These are phyloP conservation scores for Polytrichum commune DNA, from an alignment of 225 moss, liverwort and hornwort species.

Conservation along the genomic window DNA sequence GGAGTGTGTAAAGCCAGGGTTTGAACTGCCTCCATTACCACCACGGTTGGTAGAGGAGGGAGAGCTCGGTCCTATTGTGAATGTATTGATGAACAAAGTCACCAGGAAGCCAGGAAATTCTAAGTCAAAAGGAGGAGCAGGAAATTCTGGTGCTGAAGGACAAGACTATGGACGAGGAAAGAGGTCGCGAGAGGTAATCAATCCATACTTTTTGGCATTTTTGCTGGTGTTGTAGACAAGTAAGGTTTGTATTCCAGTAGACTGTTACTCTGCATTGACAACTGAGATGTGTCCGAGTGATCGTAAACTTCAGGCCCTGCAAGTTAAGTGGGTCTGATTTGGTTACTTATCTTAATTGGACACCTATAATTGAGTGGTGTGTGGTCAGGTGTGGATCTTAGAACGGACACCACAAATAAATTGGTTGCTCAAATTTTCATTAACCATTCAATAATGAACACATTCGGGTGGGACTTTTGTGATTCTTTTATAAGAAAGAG, in stretches of 20 bases:
- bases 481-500: too few relatives aligned
- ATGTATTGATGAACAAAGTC: slow-evolving; percentile 71
- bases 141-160: slow-evolving; percentile 54
- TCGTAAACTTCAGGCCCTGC: too few relatives aligned
- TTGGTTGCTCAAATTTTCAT: too few relatives aligned
- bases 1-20: slow-evolving; percentile 69
- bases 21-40: slow-evolving; percentile 64
- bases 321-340: too few relatives aligned
- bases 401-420: too few relatives aligned
- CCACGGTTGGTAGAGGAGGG: slow-evolving; percentile 86
- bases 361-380: too few relatives aligned
- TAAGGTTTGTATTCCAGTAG: not conserved
- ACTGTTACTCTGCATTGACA: too few relatives aligned
- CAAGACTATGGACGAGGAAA: slow-evolving; percentile 95
- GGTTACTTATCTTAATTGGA: too few relatives aligned
- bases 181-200: slow-evolving; percentile 79
- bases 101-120: slow-evolving; percentile 49
- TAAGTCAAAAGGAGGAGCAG: slow-evolving; percentile 48
- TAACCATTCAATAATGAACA: too few relatives aligned
- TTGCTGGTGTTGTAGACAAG: not conserved
- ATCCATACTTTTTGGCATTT: not conserved
- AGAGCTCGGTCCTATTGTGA: slow-evolving; percentile 78
- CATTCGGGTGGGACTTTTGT: too few relatives aligned
- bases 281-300: too few relatives aligned
- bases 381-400: too few relatives aligned